Conservation (phyloP, 345 rosid species). For the Eucalyptus pauciflora region DNA sequence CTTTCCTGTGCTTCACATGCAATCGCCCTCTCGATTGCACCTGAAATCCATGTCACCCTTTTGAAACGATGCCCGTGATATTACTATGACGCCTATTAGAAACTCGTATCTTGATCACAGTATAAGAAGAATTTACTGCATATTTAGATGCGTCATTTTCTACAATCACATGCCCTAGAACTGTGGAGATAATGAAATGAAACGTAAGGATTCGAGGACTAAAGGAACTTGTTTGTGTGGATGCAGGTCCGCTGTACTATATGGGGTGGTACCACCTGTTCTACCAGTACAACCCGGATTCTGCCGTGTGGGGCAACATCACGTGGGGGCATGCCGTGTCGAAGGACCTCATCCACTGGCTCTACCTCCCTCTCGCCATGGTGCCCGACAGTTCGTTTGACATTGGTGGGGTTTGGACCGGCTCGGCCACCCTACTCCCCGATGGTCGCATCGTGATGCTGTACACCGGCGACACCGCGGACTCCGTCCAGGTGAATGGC, state of each 20-base stretch:
- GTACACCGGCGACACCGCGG: conserved; percentile 65
- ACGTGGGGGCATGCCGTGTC: conserved; percentile 97
- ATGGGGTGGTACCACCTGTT: conserved; percentile 90
- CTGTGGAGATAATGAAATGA: background rate
- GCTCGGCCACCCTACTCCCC: conserved; percentile 71
- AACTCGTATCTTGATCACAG: background rate
- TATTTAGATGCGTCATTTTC: background rate
- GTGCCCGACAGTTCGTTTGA: conserved; percentile 74
- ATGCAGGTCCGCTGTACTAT: conserved; percentile 64
- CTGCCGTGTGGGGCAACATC: conserved; percentile 92
- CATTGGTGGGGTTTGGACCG: conserved; percentile 79
- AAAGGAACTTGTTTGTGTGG: background rate
- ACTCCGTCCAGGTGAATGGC: conserved; percentile 26
- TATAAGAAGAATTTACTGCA: background rate
- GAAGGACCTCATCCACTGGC: conserved; percentile 84
- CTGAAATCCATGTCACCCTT: background rate
- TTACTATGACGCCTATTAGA: background rate
- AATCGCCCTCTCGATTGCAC: background rate
- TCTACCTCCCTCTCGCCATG: conserved; percentile 73
- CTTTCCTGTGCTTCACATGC: background rate
- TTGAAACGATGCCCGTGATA: background rate
- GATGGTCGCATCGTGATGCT: conserved; percentile 65
- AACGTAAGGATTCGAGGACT: background rate
- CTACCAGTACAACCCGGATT: conserved; percentile 88
- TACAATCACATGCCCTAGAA: background rate